phyloP scores from a whole-genome alignment of 257 asterid species.

The Coffea canephora region DNA sequence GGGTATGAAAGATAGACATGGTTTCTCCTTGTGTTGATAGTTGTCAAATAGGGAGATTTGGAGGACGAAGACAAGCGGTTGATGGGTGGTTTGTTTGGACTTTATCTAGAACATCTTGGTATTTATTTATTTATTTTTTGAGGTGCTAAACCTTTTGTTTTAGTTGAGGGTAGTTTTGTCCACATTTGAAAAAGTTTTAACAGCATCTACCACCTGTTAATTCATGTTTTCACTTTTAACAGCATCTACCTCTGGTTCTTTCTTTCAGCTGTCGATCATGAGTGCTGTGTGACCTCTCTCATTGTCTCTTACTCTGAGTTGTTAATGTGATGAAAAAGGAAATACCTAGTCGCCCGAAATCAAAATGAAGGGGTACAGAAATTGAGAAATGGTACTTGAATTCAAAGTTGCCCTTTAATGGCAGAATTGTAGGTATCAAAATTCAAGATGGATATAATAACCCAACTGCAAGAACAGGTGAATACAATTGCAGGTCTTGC shows the following conservation, averaged over 20 bases:
- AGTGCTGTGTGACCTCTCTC: neutral
- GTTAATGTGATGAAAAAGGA: neutral
- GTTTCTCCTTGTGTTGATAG: too few relatives aligned
- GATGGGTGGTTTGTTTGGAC: too few relatives aligned
- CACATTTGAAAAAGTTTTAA: too few relatives aligned
- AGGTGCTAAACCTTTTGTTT: too few relatives aligned
- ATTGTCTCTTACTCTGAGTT: neutral
- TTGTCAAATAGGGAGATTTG: too few relatives aligned
- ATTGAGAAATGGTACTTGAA: neutral
- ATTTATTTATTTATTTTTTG: too few relatives aligned
- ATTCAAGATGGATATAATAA: constrained; percentile 61
- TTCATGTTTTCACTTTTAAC: neutral
- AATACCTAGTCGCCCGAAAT: neutral
- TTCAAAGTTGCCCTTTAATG: neutral
- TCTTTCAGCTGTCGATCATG: neutral
- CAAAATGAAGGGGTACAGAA: neutral
- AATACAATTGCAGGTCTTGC: constrained; percentile 70
- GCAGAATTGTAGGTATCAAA: neutral
- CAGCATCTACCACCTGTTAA: neutral
- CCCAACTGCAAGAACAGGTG: constrained; percentile 84
- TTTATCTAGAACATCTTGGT: too few relatives aligned
- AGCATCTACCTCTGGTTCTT: neutral
- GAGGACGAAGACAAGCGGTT: too few relatives aligned
- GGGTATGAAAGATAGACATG: too few relatives aligned
- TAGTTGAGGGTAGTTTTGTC: too few relatives aligned